Conservation (phyloP, 257 asterid species). For the Datura wrightii region DNA sequence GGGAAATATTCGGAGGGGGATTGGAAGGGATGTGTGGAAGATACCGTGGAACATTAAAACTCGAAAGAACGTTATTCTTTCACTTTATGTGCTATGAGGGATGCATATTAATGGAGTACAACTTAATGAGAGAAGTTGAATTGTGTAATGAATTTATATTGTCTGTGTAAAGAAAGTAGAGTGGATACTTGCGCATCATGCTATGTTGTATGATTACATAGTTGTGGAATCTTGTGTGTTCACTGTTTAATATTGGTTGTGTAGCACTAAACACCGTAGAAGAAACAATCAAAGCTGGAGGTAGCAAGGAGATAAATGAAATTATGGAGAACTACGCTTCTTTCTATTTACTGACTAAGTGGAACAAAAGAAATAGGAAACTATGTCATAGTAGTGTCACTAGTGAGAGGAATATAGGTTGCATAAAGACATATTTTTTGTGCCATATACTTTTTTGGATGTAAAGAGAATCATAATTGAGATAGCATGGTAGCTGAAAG, state of each 20-base stretch:
- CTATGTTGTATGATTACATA: not conserved
- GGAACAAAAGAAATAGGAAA: not conserved
- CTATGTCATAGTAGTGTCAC: not conserved
- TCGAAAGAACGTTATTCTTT: conserved; percentile 16
- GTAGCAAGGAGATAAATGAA: not conserved
- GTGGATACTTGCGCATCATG: not conserved
- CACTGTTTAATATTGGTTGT: not conserved
- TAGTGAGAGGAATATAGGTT: not conserved
- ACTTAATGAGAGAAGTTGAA: conserved; percentile 24
- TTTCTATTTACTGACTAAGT: not conserved
- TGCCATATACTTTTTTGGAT: conserved; percentile 8
- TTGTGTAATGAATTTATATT: not conserved
- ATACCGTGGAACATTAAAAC: conserved; percentile 7
- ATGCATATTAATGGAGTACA: conserved; percentile 12
- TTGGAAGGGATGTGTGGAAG: not conserved
- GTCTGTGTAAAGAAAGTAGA: conserved; percentile 3
- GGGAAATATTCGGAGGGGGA: conserved; percentile 6
- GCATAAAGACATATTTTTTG: not conserved
- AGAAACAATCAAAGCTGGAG: not conserved
- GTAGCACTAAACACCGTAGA: not conserved
- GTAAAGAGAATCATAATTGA: not conserved
- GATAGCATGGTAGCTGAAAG: not conserved
- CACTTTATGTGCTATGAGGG: not conserved
- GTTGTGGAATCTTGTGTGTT: not conserved
- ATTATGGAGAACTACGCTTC: not conserved